Evolutionary conservation across 1,139 yeast genomes (phyloP).

Genomic region (Saccharomyces uvarum): DNA sequence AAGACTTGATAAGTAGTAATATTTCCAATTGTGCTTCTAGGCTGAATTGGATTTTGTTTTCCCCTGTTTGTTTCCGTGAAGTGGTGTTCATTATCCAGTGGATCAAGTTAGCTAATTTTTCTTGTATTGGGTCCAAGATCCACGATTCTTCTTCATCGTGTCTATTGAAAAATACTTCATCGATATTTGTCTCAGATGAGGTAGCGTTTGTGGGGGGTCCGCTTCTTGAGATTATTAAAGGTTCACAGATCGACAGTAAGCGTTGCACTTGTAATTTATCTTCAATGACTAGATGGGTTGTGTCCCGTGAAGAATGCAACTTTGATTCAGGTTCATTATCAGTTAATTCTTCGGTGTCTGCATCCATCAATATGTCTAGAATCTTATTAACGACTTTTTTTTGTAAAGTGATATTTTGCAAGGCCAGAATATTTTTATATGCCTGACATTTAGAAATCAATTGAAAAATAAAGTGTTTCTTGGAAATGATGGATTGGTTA

Average conservation of each 20-base stretch:
- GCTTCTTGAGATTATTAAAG: slow-evolving; percentile 12
- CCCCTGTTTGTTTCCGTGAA: slow-evolving; percentile 31
- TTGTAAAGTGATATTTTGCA: slow-evolving; percentile 17
- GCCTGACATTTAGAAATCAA: slow-evolving; percentile 21
- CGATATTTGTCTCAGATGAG: background rate
- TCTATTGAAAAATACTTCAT: background rate
- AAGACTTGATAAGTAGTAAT: slow-evolving; percentile 50
- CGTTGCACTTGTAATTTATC: slow-evolving; percentile 12
- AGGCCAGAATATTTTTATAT: slow-evolving; percentile 17
- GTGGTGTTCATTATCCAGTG: slow-evolving; percentile 16
- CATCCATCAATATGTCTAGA: slow-evolving; percentile 11
- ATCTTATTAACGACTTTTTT: slow-evolving; percentile 14
- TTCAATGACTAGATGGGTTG: background rate
- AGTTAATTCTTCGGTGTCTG: background rate
- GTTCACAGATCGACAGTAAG: slow-evolving; percentile 21
- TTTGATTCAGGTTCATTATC: slow-evolving; percentile 12
- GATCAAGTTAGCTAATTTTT: slow-evolving; percentile 56
- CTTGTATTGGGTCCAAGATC: slow-evolving; percentile 41
- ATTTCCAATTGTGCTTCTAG: slow-evolving; percentile 39
- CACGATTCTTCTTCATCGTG: slow-evolving; percentile 20
- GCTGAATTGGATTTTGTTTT: slow-evolving; percentile 43
- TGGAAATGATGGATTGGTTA: slow-evolving; percentile 3
- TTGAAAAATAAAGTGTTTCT: slow-evolving; percentile 6
- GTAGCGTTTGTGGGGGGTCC: background rate
- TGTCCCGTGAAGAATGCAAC: background rate